Evolutionary conservation across 805 yeast species (phyloP), one percentile per base, ranked within the genome.

Genomic region (Saturnispora mendoncae): DNA sequence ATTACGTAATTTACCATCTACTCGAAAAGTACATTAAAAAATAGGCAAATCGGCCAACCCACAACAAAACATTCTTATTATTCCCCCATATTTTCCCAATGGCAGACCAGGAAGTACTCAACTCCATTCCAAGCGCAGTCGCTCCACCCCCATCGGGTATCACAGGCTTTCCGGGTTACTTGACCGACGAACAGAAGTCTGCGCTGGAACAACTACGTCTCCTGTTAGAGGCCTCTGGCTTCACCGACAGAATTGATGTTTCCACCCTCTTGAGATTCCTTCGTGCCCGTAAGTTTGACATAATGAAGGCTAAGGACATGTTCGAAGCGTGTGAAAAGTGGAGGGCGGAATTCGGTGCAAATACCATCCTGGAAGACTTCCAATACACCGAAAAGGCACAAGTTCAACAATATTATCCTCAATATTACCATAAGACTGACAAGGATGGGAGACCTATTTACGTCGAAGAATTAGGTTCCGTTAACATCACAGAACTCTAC

Each of bases 371-470:
- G 56, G 68, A 72, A 52, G 95, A 86, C 59, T 92, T 90, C 72
- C 78, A 84, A 47, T 92, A 90, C 67, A 78, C 76, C n/a, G 98
- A 92, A 68, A 92, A 92, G 67, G 83, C 92, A 21, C 62, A 76
- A 39, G 96, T 88, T 50, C 95, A 95, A 46, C 72, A 76, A 57
- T 81, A 70, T 64, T 92, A 92, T 63, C 98, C 98, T 27, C 97
- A 88, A 67, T 92, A 88, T 67, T 92, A 92, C 64, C 97, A 92
- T 68, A 88, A 92, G 69, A 85, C 90, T 26, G 98, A 92, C 64
- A 84, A 74, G 56, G 98, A 92, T 49, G 98, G 98, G 39, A 82
- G 98, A 59, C 98, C 98, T 6, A 81, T 87, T 36, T 92, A 92
- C 66, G 72, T 82, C 54, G 98, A 92, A 71, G 95, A 90, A 61